These are phyloP conservation scores for Ceratobasidium sp. DNA, from an alignment of 1,284 basidiomycete species.

Conservation along the genomic window DNA sequence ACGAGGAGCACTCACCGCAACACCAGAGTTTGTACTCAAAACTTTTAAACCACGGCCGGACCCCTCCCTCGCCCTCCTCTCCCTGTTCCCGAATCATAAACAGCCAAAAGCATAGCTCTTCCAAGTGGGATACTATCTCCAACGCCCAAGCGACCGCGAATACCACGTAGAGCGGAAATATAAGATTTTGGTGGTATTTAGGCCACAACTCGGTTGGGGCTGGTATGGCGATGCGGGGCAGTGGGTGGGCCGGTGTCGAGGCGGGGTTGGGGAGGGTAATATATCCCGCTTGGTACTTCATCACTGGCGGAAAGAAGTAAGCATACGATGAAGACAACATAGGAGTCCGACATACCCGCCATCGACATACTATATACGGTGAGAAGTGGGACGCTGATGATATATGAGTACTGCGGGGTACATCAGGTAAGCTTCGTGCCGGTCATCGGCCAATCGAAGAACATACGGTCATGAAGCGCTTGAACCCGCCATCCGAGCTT, in stretches of 20 bases:
- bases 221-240: slow-evolving; percentile 41
- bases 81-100: slow-evolving; percentile 41
- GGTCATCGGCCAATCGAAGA: neutral
- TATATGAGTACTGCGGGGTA: slow-evolving; percentile 46
- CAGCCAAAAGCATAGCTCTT: slow-evolving; percentile 41
- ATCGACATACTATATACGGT: slow-evolving; percentile 44
- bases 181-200: slow-evolving; percentile 29
- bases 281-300: slow-evolving; percentile 48
- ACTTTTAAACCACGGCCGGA: slow-evolving; percentile 43
- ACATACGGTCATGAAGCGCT: slow-evolving; percentile 47
- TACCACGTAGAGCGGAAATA: slow-evolving; percentile 46
- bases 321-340: neutral
- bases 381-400: slow-evolving; percentile 42
- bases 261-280: slow-evolving; percentile 35
- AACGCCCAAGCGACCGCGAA: slow-evolving; percentile 48
- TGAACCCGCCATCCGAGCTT: slow-evolving; percentile 45
- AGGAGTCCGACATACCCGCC: neutral
- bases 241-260: slow-evolving; percentile 23
- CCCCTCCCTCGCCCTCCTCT: slow-evolving; percentile 18
- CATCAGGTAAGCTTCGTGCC: neutral
- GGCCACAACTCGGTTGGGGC: slow-evolving; percentile 45
- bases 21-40: slow-evolving; percentile 44
- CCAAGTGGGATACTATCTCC: slow-evolving; percentile 44
- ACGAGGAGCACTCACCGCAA: slow-evolving; percentile 19
- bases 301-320: slow-evolving; percentile 26